phyloP scores from a whole-genome alignment of 768 basidiomycete species.

The Nidularia pulvinata region DNA sequence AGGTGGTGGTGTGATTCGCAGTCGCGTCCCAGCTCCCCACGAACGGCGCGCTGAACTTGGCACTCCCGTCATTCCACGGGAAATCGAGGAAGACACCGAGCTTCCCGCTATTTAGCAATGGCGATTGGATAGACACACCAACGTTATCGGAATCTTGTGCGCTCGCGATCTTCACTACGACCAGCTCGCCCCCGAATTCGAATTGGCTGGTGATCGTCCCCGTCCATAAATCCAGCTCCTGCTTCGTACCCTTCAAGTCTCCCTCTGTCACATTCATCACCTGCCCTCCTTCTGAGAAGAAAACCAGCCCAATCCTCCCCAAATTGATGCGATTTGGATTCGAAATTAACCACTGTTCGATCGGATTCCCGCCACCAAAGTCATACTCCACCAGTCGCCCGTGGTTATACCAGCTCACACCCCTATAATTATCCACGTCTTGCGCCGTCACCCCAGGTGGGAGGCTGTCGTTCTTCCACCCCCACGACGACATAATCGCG shows the following conservation, averaged over 20 bases:
- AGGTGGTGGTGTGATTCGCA: constrained; percentile 43
- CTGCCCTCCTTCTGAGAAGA: constrained; percentile 24
- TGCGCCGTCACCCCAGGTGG: constrained; percentile 37
- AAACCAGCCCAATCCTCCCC: constrained; percentile 46
- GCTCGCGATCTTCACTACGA: constrained; percentile 37
- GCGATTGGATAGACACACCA: constrained; percentile 36
- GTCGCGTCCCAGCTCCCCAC: constrained; percentile 52
- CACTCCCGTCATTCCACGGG: constrained; percentile 59
- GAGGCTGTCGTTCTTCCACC: constrained; percentile 60
- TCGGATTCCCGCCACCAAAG: constrained; percentile 34
- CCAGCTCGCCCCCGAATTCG: constrained; percentile 24
- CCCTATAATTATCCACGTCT: constrained; percentile 45
- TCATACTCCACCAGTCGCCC: constrained; percentile 48
- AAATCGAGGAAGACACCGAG: constrained; percentile 56
- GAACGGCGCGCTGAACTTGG: constrained; percentile 57
- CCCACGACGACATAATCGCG: constrained; percentile 58
- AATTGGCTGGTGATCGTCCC: constrained; percentile 49
- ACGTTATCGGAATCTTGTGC: constrained; percentile 37
- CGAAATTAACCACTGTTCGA: constrained; percentile 55
- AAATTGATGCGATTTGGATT: constrained; percentile 61
- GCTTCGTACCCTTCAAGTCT: constrained; percentile 29
- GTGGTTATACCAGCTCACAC: constrained; percentile 50
- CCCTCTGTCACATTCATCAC: constrained; percentile 29
- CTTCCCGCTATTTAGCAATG: constrained; percentile 30
- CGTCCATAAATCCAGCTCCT: constrained; percentile 56